Evolutionary conservation across 768 basidiomycete genomes (phyloP).

Genomic region (Phaeotremella fagi): DNA sequence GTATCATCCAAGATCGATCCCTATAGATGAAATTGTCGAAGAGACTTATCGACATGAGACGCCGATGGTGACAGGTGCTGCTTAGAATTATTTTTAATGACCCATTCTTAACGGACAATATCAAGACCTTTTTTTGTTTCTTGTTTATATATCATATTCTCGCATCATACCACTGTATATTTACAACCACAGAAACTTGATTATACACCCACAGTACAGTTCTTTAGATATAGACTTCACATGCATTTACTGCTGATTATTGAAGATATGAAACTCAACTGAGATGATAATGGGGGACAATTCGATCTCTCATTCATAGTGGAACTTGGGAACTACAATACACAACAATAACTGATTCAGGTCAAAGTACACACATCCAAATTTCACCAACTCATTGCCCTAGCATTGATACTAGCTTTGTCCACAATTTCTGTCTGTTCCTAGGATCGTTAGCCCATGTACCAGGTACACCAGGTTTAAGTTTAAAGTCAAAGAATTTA

Average conservation of each 20-base stretch:
- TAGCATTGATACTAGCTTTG: background rate
- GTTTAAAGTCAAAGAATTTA: slow-evolving; percentile 5
- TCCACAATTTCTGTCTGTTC: slow-evolving; percentile 17
- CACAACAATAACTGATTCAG: background rate
- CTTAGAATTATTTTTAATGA: background rate
- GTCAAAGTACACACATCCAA: background rate
- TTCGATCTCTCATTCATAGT: too few species aligned
- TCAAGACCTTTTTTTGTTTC: background rate
- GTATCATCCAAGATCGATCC: background rate
- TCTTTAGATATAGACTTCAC: too few species aligned
- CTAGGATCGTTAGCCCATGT: slow-evolving; percentile 5
- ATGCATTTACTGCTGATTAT: background rate
- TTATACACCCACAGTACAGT: background rate
- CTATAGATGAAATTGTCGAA: background rate
- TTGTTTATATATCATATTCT: background rate
- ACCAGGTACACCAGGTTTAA: slow-evolving; percentile 6
- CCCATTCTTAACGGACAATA: background rate
- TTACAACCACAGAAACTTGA: background rate
- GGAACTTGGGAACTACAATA: too few species aligned
- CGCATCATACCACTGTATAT: background rate
- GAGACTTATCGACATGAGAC: background rate
- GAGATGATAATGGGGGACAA: too few species aligned
- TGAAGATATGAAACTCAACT: too few species aligned
- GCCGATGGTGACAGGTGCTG: background rate
- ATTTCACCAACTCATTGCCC: background rate